These are phyloP conservation scores for Articulospora tetracladia DNA, from an alignment of 495 filamentous ascomycete genomes.

Conservation along the genomic window DNA sequence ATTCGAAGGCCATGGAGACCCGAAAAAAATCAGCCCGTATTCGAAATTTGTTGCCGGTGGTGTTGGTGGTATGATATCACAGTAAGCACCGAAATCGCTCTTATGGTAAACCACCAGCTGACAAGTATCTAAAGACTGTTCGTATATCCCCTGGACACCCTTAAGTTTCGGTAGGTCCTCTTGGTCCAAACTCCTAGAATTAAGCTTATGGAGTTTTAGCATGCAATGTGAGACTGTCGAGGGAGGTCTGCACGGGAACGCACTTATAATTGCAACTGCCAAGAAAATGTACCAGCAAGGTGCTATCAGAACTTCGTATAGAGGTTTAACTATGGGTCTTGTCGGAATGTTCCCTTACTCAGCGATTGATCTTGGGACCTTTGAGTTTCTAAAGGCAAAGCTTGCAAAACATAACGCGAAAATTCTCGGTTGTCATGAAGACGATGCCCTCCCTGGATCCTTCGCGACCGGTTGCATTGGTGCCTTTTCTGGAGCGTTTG, in stretches of 20 bases:
- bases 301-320: slow-evolving; percentile 77
- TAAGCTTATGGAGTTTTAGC: slow-evolving; percentile 43
- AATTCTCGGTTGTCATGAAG: slow-evolving; percentile 66
- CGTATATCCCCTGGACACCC: slow-evolving; percentile 93
- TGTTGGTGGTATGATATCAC: slow-evolving; percentile 86
- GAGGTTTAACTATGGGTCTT: slow-evolving; percentile 87
- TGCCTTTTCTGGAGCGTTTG: slow-evolving; percentile 84
- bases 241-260: slow-evolving; percentile 80
- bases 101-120: slow-evolving; percentile 15
- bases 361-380: slow-evolving; percentile 92
- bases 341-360: slow-evolving; percentile 97
- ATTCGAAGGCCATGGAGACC: slow-evolving; percentile 85
- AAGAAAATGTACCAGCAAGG: slow-evolving; percentile 77
- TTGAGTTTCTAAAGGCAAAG: slow-evolving; percentile 82
- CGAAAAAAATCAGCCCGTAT: slow-evolving; percentile 68
- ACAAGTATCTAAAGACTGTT: slow-evolving; percentile 58
- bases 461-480: slow-evolving; percentile 80
- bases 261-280: slow-evolving; percentile 75
- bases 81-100: slow-evolving; percentile 49
- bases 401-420: slow-evolving; percentile 69
- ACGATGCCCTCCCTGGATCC: slow-evolving; percentile 73
- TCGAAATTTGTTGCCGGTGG: slow-evolving; percentile 90
- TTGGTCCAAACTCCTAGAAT: slow-evolving; percentile 7
- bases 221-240: slow-evolving; percentile 92
- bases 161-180: slow-evolving; percentile 66